Percentiles rank a stretch among this genome's conserved stretches.
Evolutionary conservation across 805 yeast genomes (phyloP).

Genomic region (Debaryomyces maramus): DNA sequence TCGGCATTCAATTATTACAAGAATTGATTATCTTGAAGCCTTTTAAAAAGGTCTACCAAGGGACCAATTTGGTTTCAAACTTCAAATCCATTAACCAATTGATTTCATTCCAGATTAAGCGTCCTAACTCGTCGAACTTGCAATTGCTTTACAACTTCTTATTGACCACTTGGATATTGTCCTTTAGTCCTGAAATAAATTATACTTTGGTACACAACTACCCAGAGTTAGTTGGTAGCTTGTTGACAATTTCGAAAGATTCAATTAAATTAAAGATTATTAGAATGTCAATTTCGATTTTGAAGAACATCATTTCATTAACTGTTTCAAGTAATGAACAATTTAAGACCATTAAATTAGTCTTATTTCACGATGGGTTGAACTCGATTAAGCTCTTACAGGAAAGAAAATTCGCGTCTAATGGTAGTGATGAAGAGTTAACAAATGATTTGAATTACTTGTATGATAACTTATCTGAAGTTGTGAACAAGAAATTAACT

Average conservation of each 20-base stretch:
- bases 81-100: conserved; percentile 33
- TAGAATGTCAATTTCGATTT: conserved; percentile 74
- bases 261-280: conserved; percentile 92
- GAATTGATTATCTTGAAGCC: conserved; percentile 55
- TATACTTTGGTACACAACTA: conserved; percentile 49
- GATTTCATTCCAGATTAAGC: conserved; percentile 29
- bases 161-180: conserved; percentile 78
- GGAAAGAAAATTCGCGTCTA: conserved; percentile 82
- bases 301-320: conserved; percentile 57
- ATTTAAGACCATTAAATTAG: conserved; percentile 58
- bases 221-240: conserved; percentile 53
- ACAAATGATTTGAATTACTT: conserved; percentile 66
- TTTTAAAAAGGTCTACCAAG: conserved; percentile 52
- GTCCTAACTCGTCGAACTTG: conserved; percentile 49
- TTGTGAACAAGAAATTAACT: conserved; percentile 70
- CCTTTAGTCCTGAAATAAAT: conserved; percentile 64
- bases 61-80: conserved; percentile 32
- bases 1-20: conserved; percentile 62
- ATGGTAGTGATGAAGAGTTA: conserved; percentile 76
- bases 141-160: conserved; percentile 84
- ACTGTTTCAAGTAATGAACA: conserved; percentile 30
- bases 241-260: conserved; percentile 62
- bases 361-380: conserved; percentile 75
- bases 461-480: conserved; percentile 61
- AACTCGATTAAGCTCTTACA: conserved; percentile 65